Base-by-base conservation (phyloP, 805 yeast genomes). In the Lipomyces sp. region DNA sequence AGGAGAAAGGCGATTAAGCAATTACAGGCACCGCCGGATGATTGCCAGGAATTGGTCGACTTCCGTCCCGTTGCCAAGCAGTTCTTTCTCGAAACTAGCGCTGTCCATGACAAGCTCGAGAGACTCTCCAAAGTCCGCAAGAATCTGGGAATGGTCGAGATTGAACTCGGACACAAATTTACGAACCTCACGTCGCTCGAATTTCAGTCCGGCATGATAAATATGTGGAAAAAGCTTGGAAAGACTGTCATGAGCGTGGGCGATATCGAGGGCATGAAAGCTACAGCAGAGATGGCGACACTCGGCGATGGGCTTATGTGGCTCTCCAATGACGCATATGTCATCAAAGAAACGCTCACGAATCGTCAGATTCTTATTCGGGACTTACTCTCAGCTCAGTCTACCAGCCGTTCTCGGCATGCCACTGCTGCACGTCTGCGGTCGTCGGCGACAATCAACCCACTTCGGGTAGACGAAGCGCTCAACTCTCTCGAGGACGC, bases 321-420 rank as follows among this genome's bases (percentile, higher is more conserved):
- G 61, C 71, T 88, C 26, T 71, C 80, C 2, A 78, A 78, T 54
- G 96, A 90, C 61, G 83, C 93, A 14, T 93, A 83, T 66, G 82
- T 84, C 51, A 84, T 90, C 50, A 93, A 93, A 67, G 98, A 93
- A 68, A 84, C 96, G 0, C 72, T 93, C 47, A 93, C 98, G 0
- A 90, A 91, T 68, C 76, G 98, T 52, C 96, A 93, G 66, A 73
- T 93, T 50, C 70, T 91, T 34, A 93, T 93, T 96, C 77, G 97
- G 47, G 98, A 93, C 59, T 72, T 88, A 45, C 63, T 79, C 29
- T 84, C 80, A 63, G 90, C 96, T 1, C 95, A 90, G 66, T 79
- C 81, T 6, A 79, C 74, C 49, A 81, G 95, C 1, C 80, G 78
- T 59, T 69, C 78, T 28, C 84, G 80, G 61, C 95, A 86, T 61